phyloP scores from a whole-genome alignment of 2,329 filamentous ascomycete species.

The Alternaria sp. region DNA sequence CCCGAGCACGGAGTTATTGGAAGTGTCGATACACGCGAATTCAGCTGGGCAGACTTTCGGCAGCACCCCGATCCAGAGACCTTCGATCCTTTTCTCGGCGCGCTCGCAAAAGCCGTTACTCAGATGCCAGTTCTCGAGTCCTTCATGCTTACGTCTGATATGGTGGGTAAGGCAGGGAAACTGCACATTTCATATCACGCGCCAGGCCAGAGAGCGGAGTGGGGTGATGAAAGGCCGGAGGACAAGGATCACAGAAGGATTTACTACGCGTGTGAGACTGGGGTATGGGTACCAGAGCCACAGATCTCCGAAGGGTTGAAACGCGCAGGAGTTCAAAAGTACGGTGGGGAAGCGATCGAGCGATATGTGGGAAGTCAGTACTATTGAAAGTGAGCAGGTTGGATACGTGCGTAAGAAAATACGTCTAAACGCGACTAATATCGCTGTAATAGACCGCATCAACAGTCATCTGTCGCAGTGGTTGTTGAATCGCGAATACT shows the following conservation, averaged over 20 bases:
- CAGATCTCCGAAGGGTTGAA: slow-evolving; percentile 6
- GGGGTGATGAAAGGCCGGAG: slow-evolving; percentile 9
- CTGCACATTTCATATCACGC: slow-evolving; percentile 19
- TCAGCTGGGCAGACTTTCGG: slow-evolving; percentile 14
- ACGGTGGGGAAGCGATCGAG: slow-evolving; percentile 11
- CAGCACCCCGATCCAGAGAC: slow-evolving; percentile 20
- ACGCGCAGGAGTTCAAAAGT: slow-evolving; percentile 9
- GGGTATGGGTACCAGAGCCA: slow-evolving; percentile 12
- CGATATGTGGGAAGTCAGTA: slow-evolving; percentile 14
- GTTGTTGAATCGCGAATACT: neutral
- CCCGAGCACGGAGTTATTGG: slow-evolving; percentile 8
- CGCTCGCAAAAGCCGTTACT: slow-evolving; percentile 28
- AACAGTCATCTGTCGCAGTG: no score
- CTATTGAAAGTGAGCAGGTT: neutral
- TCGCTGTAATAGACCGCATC: no score
- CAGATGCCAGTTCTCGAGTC: slow-evolving; percentile 21
- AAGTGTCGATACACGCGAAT: slow-evolving; percentile 1
- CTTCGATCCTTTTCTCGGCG: slow-evolving; percentile 25
- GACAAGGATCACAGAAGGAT: slow-evolving; percentile 5
- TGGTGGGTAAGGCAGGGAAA: neutral
- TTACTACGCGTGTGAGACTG: slow-evolving; percentile 16
- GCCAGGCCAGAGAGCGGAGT: slow-evolving; percentile 9
- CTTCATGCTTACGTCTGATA: slow-evolving; percentile 17
- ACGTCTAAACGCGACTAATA: no score
- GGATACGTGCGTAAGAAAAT: no score